These are phyloP conservation scores for Kwoniella dendrophila DNA, from an alignment of 768 basidiomycete genomes.

Conservation along the genomic window DNA sequence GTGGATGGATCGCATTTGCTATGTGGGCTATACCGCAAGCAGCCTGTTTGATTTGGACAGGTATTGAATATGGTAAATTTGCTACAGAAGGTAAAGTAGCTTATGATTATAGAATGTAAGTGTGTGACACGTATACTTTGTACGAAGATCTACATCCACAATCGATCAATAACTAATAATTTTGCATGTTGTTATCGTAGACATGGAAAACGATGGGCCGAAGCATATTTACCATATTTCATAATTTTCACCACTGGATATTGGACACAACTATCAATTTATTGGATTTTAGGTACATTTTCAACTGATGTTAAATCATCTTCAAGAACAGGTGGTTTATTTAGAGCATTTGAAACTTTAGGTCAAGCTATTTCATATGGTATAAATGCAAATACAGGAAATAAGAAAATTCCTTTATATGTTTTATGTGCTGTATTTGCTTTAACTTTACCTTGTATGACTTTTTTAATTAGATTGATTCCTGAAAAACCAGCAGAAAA, in stretches of 20 bases:
- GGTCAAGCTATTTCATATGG: slow-evolving; percentile 29
- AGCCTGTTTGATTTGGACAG: slow-evolving; percentile 19
- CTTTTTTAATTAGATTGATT: slow-evolving; percentile 22
- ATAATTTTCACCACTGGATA: slow-evolving; percentile 27
- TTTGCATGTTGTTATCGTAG: slow-evolving; percentile 12
- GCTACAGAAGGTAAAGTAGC: background rate
- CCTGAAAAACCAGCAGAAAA: slow-evolving; percentile 22
- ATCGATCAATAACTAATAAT: background rate
- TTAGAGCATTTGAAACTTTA: slow-evolving; percentile 21
- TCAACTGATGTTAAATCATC: slow-evolving; percentile 16
- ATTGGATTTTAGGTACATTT: slow-evolving; percentile 27
- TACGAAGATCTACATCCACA: slow-evolving; percentile 5
- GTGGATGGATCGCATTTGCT: slow-evolving; percentile 21
- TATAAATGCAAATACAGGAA: slow-evolving; percentile 16
- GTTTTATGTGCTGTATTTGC: slow-evolving; percentile 24
- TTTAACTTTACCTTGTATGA: slow-evolving; percentile 22
- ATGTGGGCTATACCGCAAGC: slow-evolving; percentile 19
- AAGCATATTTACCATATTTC: slow-evolving; percentile 28
- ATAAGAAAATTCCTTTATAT: slow-evolving; percentile 25
- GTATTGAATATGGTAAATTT: slow-evolving; percentile 18
- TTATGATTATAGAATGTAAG: slow-evolving; percentile 14
- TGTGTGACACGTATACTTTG: slow-evolving; percentile 8
- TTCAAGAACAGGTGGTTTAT: slow-evolving; percentile 25
- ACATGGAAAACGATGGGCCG: slow-evolving; percentile 15
- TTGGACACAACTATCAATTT: slow-evolving; percentile 22